Conservation (phyloP, 108 stramenopile genomes). For the Conticribra guillardii region DNA sequence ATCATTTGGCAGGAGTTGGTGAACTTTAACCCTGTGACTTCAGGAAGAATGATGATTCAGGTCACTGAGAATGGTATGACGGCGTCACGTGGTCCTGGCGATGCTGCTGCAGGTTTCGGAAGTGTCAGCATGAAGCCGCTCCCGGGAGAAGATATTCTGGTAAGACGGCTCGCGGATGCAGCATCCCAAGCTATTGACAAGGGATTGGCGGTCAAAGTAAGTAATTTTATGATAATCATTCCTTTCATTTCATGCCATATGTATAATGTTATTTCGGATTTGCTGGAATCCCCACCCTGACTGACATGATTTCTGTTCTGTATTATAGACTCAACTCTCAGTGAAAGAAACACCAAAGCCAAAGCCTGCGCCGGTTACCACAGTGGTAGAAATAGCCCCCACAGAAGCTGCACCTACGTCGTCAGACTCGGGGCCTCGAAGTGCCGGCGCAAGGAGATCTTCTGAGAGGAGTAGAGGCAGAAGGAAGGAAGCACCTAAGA, state of each 20-base stretch:
- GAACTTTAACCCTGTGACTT: conserved; percentile 63
- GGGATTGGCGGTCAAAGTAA: conserved; percentile 76
- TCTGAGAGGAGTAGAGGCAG: conserved; percentile 65
- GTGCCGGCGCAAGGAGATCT: conserved; percentile 73
- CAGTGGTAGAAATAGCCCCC: conserved; percentile 3
- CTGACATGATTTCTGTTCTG: conserved; percentile 1
- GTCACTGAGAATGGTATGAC: conserved; percentile 56
- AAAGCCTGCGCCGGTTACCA: not conserved
- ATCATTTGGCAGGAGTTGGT: conserved; percentile 84
- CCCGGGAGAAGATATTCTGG: conserved; percentile 77
- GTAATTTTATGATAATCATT: conserved; percentile 14
- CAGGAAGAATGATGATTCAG: conserved; percentile 70
- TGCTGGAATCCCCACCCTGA: not conserved
- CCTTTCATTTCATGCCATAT: too few species aligned
- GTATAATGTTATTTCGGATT: not conserved
- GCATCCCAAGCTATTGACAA: conserved; percentile 85
- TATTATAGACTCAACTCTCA: not conserved
- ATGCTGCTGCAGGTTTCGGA: conserved; percentile 72
- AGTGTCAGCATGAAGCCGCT: conserved; percentile 60
- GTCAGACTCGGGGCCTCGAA: conserved; percentile 67
- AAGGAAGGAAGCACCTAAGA: conserved; percentile 18
- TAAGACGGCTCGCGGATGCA: conserved; percentile 73
- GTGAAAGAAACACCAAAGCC: not conserved
- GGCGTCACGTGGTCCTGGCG: conserved; percentile 66
- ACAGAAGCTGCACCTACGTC: conserved; percentile 20